A percentile compares a stretch with the other conserved stretches of the same genome.
Evolutionary conservation across 345 rosid species (phyloP).

Genomic region (Brassica napus): DNA sequence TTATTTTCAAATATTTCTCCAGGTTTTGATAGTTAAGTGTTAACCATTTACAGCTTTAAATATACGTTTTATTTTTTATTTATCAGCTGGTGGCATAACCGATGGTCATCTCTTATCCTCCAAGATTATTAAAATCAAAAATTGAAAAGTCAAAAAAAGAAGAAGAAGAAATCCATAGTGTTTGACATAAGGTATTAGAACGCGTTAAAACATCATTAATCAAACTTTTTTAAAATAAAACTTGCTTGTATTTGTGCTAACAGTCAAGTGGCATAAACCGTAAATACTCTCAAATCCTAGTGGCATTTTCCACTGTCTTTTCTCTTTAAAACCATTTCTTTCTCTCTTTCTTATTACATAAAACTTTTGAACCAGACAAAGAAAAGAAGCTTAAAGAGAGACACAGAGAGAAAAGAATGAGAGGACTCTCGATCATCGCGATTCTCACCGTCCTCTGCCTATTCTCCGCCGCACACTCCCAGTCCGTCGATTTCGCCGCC

Average conservation of each 20-base stretch:
- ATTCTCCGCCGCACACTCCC: slow-evolving; percentile 23
- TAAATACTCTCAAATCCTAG: slow-evolving; percentile 14
- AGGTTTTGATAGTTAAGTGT: neutral
- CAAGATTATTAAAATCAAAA: neutral
- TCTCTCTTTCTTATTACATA: neutral
- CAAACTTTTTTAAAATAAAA: neutral
- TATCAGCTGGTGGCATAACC: neutral
- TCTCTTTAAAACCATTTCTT: slow-evolving; percentile 38
- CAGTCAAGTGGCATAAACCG: slow-evolving; percentile 41
- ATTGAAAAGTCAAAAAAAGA: neutral
- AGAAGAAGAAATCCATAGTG: neutral
- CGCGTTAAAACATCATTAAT: slow-evolving; percentile 22
- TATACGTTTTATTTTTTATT: neutral
- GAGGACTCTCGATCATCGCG: slow-evolving; percentile 37
- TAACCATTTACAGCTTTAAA: neutral
- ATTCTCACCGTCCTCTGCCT: slow-evolving; percentile 52
- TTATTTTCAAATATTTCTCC: neutral
- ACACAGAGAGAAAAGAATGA: slow-evolving; percentile 16
- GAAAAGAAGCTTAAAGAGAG: neutral
- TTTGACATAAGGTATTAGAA: neutral
- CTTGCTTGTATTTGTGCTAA: neutral
- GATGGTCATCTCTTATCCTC: slow-evolving; percentile 5
- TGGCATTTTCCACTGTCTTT: slow-evolving; percentile 28
- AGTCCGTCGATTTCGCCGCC: slow-evolving; percentile 39
- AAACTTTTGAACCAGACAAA: slow-evolving; percentile 3